Evolutionary conservation across 83 land plant species (phyloP).

Genomic region (Thuja plicata): DNA sequence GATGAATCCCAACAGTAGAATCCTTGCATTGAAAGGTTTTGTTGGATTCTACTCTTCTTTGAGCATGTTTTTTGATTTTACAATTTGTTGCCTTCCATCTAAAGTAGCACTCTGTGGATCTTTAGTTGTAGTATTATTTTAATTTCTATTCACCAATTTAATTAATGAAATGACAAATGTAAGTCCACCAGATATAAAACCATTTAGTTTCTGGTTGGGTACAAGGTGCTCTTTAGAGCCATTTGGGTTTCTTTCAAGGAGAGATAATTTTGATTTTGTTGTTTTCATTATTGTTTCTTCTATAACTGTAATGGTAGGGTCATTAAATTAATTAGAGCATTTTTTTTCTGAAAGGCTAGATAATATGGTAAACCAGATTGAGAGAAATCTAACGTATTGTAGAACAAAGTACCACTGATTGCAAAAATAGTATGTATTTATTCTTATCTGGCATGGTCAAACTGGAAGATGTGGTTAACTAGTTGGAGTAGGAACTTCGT

Average conservation of each 20-base stretch:
- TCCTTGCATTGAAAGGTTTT: constrained; percentile 93
- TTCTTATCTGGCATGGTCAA: background rate
- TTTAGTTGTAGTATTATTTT: background rate
- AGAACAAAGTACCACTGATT: background rate
- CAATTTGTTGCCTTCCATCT: background rate
- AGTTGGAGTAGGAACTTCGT: background rate
- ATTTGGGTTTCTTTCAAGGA: background rate
- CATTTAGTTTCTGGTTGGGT: background rate
- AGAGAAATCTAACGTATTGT: background rate
- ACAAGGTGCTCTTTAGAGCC: background rate
- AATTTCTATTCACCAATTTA: too few relatives aligned
- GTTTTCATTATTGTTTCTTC: background rate
- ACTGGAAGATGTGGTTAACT: background rate
- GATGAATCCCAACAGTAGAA: constrained; percentile 91
- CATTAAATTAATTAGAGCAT: background rate
- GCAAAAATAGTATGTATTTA: background rate
- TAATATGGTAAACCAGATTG: background rate
- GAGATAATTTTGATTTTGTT: background rate
- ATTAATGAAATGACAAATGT: background rate
- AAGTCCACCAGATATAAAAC: background rate
- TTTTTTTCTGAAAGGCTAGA: background rate
- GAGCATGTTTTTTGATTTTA: background rate
- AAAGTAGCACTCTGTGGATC: background rate
- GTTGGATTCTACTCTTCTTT: background rate
- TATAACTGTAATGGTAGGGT: background rate